Conservation (phyloP, 768 basidiomycete genomes). For the Pisolithus tinctorius region DNA sequence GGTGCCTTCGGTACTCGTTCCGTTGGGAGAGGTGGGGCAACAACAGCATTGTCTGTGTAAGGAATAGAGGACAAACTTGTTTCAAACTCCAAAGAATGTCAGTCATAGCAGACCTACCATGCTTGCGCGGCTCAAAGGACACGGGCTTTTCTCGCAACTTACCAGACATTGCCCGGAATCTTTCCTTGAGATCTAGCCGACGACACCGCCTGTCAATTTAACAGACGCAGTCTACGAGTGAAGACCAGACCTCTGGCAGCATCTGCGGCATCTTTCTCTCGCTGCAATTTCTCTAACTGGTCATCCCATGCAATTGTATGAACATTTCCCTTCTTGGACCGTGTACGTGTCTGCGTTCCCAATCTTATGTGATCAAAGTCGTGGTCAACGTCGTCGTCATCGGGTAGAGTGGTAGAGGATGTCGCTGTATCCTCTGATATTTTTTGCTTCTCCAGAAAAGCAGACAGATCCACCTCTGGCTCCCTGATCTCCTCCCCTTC, state of each 20-base stretch:
- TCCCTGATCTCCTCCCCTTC: constrained; percentile 61
- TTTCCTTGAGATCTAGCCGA: constrained; percentile 46
- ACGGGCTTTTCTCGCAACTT: constrained; percentile 36
- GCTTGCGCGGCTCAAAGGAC: constrained; percentile 29
- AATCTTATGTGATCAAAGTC: constrained; percentile 28
- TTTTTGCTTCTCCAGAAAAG: constrained; percentile 60
- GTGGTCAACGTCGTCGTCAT: background rate
- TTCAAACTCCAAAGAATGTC: background rate
- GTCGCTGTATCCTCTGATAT: constrained; percentile 32
- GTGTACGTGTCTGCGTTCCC: constrained; percentile 7
- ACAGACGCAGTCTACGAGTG: background rate
- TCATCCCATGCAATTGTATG: constrained; percentile 67
- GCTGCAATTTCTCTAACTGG: constrained; percentile 54
- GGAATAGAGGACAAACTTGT: background rate
- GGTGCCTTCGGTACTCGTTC: constrained; percentile 28
- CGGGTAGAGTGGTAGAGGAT: constrained; percentile 8
- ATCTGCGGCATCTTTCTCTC: constrained; percentile 69
- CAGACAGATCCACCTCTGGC: constrained; percentile 66
- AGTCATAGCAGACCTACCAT: constrained; percentile 23
- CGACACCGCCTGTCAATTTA: background rate
- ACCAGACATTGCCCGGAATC: constrained; percentile 51
- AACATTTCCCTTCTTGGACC: constrained; percentile 55
- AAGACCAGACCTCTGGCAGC: constrained; percentile 59
- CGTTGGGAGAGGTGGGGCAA: constrained; percentile 49
- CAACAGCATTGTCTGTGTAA: constrained; percentile 23